Evolutionary conservation across 768 basidiomycete species (phyloP), one percentile per base, ranked within the genome.

Genomic region (Mycena galericulata): DNA sequence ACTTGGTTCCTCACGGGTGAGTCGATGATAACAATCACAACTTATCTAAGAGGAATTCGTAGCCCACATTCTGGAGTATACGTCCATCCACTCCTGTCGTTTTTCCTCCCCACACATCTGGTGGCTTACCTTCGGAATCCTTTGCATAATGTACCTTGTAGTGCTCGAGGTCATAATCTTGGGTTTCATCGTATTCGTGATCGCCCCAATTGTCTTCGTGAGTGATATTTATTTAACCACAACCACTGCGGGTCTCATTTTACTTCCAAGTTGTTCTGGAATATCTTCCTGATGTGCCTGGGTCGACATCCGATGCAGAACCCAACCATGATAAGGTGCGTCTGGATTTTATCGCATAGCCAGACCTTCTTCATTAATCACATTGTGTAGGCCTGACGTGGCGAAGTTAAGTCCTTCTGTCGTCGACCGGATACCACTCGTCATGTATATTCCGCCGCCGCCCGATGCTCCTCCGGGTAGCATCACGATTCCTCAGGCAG

Each of bases 61-160:
- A 68, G 92, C 93, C 14, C 92, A 96, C 74, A 89, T 94, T 30
- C 81, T 95, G 61, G 86, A 89, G 68, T 95, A 94, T 74, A 92
- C 92, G 18, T 92, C 93, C 10, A 81, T 93, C 30, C 83, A 89
- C 69, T 87, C 89, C 18, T 96, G 94, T 65, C 90, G 94, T 22
- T 79, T 83, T 64, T 82, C 91, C 0, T 87, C 94, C 15, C 94
- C 94, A 10, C 91, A 94, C 71, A 80, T 95, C 36, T 96, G 94
- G 94, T 96, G 93, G 92, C 87, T 95, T 50, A 88, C 87, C 24
- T 94, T 96, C 76, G 90, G 88, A 38, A 90, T 95, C 72, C 80
- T 95, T 17, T 90, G 91, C 79, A 88, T 92, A 45, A 89, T 92
- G 82, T 96, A 95, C 75, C 73, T 95, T 22, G 61, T 73, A 53